A percentile compares a stretch with the other conserved stretches of the same genome.
These are phyloP conservation scores for Melaleuca alternifolia DNA, from an alignment of 345 rosid species.

Conservation along the genomic window DNA sequence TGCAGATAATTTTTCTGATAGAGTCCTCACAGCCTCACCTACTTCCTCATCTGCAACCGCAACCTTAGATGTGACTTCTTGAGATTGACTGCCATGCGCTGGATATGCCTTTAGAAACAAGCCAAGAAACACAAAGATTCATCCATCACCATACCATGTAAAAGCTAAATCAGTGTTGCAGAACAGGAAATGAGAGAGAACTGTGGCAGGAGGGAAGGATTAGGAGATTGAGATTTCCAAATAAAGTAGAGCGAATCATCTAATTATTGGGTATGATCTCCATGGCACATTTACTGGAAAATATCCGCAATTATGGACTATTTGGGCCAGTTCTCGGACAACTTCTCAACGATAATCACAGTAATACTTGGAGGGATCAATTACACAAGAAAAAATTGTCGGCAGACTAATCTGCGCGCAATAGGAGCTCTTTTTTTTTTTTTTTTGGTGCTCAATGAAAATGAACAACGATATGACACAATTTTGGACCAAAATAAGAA, in stretches of 20 bases:
- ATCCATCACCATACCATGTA: not conserved
- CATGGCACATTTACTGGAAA: not conserved
- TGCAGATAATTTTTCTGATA: slow-evolving; percentile 61
- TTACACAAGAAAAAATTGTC: not conserved
- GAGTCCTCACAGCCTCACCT: slow-evolving; percentile 32
- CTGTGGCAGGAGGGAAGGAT: not conserved
- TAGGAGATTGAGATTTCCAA: not conserved
- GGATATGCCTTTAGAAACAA: slow-evolving; percentile 21
- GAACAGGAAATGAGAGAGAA: not conserved
- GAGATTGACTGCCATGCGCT: slow-evolving; percentile 40
- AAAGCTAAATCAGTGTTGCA: not conserved
- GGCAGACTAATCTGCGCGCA: not conserved
- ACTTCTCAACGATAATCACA: not conserved
- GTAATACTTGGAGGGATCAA: not conserved
- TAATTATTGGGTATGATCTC: not conserved
- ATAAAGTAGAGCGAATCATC: not conserved
- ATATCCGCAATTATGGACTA: not conserved
- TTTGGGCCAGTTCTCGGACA: not conserved
- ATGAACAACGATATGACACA: not conserved
- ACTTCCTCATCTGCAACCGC: slow-evolving; percentile 36
- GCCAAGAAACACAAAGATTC: not conserved
- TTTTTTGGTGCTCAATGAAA: not conserved
- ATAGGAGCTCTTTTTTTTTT: not conserved
- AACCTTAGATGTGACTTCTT: slow-evolving; percentile 44
- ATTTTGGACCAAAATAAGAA: not conserved